Conservation (phyloP, 2,329 filamentous ascomycete species). For the Exophiala aquamarina region DNA sequence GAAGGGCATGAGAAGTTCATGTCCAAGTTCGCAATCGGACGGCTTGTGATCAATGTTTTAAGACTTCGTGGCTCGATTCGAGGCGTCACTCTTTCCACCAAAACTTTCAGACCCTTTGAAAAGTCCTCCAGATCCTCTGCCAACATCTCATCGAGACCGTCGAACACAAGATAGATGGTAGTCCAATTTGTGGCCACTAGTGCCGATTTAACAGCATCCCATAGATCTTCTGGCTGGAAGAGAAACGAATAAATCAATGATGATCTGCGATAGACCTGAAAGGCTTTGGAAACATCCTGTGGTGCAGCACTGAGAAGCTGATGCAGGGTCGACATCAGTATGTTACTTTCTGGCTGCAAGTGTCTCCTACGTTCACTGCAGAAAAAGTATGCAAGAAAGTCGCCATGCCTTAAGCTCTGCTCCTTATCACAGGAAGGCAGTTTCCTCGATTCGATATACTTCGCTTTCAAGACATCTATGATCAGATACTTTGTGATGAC, state of each 20-base stretch:
- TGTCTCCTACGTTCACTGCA: slow-evolving; percentile 1
- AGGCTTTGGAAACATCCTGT: neutral
- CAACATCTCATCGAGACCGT: slow-evolving; percentile 8
- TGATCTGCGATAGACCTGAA: neutral
- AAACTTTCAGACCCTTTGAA: neutral
- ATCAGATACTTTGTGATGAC: slow-evolving; percentile 4
- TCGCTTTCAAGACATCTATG: neutral
- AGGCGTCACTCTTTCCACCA: slow-evolving; percentile 4
- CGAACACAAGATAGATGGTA: slow-evolving; percentile 5
- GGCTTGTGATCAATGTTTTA: slow-evolving; percentile 2
- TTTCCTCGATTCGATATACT: neutral
- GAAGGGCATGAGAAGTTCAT: neutral
- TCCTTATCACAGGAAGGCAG: neutral
- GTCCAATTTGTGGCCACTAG: neutral
- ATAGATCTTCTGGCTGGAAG: neutral
- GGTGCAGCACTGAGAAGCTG: slow-evolving; percentile 1
- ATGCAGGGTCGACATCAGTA: neutral
- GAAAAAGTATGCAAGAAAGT: slow-evolving; percentile 7
- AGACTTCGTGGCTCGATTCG: slow-evolving; percentile 1
- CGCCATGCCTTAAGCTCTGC: neutral
- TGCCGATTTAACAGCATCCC: slow-evolving; percentile 1
- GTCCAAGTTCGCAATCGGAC: slow-evolving; percentile 3
- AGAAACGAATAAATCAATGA: slow-evolving; percentile 1
- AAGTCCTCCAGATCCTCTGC: neutral
- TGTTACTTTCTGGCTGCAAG: neutral